phyloP scores from a whole-genome alignment of 2,329 filamentous ascomycete genomes.

The Zarea fungicola region DNA sequence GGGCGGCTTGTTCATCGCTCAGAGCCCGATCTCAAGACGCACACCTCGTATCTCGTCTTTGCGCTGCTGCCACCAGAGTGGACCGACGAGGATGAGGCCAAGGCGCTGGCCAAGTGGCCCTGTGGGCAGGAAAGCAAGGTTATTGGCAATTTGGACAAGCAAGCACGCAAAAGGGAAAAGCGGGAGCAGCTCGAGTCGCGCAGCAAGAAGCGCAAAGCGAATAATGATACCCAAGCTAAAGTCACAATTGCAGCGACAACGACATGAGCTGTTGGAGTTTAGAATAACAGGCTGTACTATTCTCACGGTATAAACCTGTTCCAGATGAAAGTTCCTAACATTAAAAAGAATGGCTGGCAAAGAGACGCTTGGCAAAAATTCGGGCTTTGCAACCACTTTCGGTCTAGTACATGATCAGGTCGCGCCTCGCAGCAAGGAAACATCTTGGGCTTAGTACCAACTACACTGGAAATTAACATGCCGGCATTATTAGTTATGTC shows the following conservation, averaged over 20 bases:
- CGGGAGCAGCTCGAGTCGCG: slow-evolving; percentile 41
- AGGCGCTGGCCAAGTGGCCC: slow-evolving; percentile 59
- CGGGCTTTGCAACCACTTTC: too few relatives aligned
- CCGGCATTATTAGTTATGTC: too few relatives aligned
- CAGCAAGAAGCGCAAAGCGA: slow-evolving; percentile 39
- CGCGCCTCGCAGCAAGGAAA: too few relatives aligned
- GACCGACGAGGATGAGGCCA: slow-evolving; percentile 74
- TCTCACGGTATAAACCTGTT: too few relatives aligned
- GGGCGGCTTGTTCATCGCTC: slow-evolving; percentile 74
- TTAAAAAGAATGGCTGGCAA: too few relatives aligned
- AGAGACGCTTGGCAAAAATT: too few relatives aligned
- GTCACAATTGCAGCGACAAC: not conserved
- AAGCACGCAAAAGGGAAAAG: slow-evolving; percentile 52
- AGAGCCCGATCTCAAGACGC: slow-evolving; percentile 86
- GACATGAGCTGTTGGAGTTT: too few relatives aligned
- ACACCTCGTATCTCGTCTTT: slow-evolving; percentile 96
- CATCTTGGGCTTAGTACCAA: too few relatives aligned
- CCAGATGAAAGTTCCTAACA: too few relatives aligned
- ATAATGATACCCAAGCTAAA: slow-evolving; percentile 16
- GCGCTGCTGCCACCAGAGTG: slow-evolving; percentile 83
- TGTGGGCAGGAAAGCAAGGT: slow-evolving; percentile 48
- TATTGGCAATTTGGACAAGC: slow-evolving; percentile 49
- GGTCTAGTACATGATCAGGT: too few relatives aligned
- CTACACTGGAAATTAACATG: too few relatives aligned
- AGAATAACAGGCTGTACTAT: too few relatives aligned